Evolutionary conservation across 2,329 filamentous ascomycete genomes (phyloP), one percentile per base, ranked within the genome.

Genomic region (Biscogniauxia marginata): DNA sequence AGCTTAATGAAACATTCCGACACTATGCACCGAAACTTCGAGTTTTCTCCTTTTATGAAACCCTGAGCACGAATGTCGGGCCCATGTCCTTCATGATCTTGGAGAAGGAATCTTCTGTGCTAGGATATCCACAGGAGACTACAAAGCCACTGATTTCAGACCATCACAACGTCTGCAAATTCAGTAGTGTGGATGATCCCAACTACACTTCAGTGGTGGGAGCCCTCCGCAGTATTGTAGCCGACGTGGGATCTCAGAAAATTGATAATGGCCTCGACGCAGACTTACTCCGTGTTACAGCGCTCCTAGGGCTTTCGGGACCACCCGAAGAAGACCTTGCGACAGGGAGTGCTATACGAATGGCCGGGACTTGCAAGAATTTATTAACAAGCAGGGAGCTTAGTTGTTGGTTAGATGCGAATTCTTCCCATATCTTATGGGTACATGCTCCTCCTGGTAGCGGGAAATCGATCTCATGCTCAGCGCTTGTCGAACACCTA

Each of bases 91-190:
- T 51, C 8, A 64, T 63, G 58, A 49, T 66, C 9, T 9, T 66
- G 3, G 64, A 66, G 9, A 73, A 71, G 13, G 73, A 78, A 4
- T 77, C 77, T 0, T 70, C 77, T 0, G 66, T 73, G 0, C 68
- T 80, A 2, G 77, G 75, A 1, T 79, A 77, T 55, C 70, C 68
- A 0, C 66, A 67, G 3, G 78, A 80, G 60, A 66, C 66, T 1
- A 72, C 73, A 1, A 71, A 65, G 43, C 58, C 70, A 2, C 61
- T 80, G 30, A 58, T 69, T 54, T 75, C 76, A 7, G 73, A 79
- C 52, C 77, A 79, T 52, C 73, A 74, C 44, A 60, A 63, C 1
- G 70, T 78, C 7, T 77, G 74, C 67, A 79, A 79, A 53, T 79
- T 70, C 50, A 55, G 63, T 7, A 67, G 64, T 9, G 67, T 55